Percentiles rank a stretch among this genome's conserved stretches.
Evolutionary conservation across 2,329 filamentous ascomycete species (phyloP).

Genomic region (Aspergillus felis): DNA sequence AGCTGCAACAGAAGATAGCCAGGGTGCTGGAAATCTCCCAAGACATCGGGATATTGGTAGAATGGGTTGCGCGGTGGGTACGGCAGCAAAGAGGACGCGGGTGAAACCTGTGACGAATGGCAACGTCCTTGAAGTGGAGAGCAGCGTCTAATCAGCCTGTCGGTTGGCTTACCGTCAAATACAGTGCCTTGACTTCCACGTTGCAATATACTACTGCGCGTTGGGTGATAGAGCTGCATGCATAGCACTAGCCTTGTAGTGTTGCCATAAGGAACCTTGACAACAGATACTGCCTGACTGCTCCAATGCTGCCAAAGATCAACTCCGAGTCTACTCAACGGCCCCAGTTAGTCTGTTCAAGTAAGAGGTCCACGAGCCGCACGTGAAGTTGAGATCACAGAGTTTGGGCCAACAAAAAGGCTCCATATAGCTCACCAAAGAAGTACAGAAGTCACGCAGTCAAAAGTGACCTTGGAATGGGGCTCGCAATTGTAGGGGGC

Average conservation of each 20-base stretch:
- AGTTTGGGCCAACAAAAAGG: background rate
- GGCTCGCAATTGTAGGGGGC: background rate
- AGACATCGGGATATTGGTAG: constrained; percentile 42
- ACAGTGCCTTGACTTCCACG: background rate
- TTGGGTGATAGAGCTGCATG: background rate
- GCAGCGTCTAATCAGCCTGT: background rate
- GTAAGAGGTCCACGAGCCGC: background rate
- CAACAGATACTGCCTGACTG: background rate
- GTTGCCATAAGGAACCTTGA: background rate
- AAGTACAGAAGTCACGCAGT: background rate
- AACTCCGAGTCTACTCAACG: background rate
- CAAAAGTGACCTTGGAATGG: too few species aligned
- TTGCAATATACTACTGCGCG: background rate
- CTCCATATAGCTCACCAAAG: background rate
- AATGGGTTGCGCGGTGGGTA: constrained; percentile 40
- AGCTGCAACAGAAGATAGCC: constrained; percentile 33
- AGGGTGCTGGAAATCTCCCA: constrained; percentile 42
- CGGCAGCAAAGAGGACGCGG: constrained; percentile 25
- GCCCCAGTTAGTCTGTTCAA: too few species aligned
- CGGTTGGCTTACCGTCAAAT: background rate
- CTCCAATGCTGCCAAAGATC: background rate
- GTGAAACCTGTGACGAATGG: constrained; percentile 8
- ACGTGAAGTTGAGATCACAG: background rate
- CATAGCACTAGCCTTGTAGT: background rate
- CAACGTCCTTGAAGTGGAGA: constrained; percentile 3